Evolutionary conservation across 768 basidiomycete species (phyloP), one percentile per base, ranked within the genome.

Genomic region (Pleurotus tuoliensis): DNA sequence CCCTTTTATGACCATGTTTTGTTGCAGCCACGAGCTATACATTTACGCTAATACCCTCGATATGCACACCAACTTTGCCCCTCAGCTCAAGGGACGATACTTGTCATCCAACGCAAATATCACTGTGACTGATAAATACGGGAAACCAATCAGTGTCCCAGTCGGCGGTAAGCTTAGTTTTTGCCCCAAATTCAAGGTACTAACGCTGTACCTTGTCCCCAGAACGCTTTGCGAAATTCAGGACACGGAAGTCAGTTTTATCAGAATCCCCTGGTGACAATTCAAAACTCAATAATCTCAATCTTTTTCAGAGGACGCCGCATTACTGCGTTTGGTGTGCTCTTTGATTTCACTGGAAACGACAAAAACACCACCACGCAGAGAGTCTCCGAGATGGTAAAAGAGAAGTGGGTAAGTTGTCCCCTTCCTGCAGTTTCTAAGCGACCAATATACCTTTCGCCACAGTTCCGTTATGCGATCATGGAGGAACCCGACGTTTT

Each of bases 51-150:
- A 84, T 64, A 74, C 87, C 3, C 75, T 82, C 24, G 88, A 89
- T 65, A 86, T 89, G 71, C 74, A 87, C 66, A 69, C 76, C 53
- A 87, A 87, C 64, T 88, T 92, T 62, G 83, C 72, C 5, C 85
- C 83, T 3, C 71, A 81, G 46, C 77, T 85, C 69, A 74, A 80
- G 6, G 91, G 88, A 4, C 78, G 84, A 44, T 94, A 92, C 68
- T 71, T 97, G 49, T 84, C 91, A 1, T 90, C 86, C 2, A 96
- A 95, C 64, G 88, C 83, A 56, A 90, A 94, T 71, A 90, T 95
- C 65, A 92, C 91, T 2, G 65, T 88, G 5, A 60, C 75, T 12
- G 76, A 80, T 62, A 62, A 69, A 27, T 57, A 71, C 16, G 72
- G 72, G 22, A 61, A 72, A 40, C 65, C 68, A 5, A 67, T 71